Percentiles rank a stretch among this genome's conserved stretches.
Evolutionary conservation across 257 asterid genomes (phyloP).

Genomic region (Echium plantagineum): DNA sequence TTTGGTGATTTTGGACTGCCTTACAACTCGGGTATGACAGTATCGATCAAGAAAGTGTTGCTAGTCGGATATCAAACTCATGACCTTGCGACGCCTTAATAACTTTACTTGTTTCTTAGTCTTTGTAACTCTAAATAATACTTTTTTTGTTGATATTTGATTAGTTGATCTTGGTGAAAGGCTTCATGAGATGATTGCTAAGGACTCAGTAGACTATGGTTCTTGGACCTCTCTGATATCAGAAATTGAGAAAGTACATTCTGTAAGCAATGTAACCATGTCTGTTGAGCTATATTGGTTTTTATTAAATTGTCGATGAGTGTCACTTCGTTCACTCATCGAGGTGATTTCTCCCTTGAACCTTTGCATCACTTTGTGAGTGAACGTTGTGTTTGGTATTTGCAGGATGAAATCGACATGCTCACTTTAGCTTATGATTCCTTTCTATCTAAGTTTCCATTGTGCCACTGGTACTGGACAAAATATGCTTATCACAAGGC

Average conservation of each 20-base stretch:
- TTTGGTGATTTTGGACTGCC: too few species aligned
- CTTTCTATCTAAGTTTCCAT: constrained; percentile 57
- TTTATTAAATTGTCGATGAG: too few species aligned
- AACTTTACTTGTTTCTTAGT: too few species aligned
- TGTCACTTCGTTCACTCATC: too few species aligned
- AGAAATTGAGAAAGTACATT: constrained; percentile 45
- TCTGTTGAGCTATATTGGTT: too few species aligned
- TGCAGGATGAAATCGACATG: constrained; percentile 60
- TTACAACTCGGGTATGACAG: too few species aligned
- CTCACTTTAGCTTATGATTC: constrained; percentile 64
- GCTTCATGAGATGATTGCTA: constrained; percentile 44
- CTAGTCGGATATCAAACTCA: too few species aligned
- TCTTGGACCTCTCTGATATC: constrained; percentile 53
- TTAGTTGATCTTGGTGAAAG: constrained; percentile 31
- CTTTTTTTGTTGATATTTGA: constrained; percentile 19
- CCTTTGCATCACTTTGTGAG: constrained; percentile 6
- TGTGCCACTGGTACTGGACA: constrained; percentile 86
- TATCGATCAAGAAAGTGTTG: too few species aligned
- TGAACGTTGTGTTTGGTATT: constrained; percentile 12
- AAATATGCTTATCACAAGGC: constrained; percentile 61
- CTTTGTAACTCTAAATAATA: neutral
- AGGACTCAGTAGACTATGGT: constrained; percentile 41
- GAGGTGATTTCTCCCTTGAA: constrained; percentile 7
- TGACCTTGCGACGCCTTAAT: too few species aligned
- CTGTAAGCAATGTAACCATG: constrained; percentile 27